phyloP scores from a whole-genome alignment of 106 monocot genomes.

The Dioscorea alata region DNA sequence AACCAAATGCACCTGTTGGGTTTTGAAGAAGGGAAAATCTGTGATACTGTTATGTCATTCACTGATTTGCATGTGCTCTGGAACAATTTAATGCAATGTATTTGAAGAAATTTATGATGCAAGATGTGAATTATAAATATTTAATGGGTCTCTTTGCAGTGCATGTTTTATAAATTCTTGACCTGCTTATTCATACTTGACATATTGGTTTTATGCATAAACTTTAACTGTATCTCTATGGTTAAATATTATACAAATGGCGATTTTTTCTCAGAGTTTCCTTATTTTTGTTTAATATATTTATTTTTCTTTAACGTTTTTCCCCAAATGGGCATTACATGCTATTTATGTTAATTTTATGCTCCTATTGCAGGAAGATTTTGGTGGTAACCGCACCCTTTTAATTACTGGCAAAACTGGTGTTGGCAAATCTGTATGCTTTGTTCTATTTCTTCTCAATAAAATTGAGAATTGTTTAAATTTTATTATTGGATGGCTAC shows the following conservation, averaged over 20 bases:
- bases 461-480: too few species aligned
- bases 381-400: slow-evolving; percentile 33
- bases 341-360: not conserved
- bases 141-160: not conserved
- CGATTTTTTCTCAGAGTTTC: too few species aligned
- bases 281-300: too few species aligned
- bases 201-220: not conserved
- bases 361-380: slow-evolving; percentile 22
- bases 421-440: slow-evolving; percentile 88
- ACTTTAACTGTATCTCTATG: not conserved
- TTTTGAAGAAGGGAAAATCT: too few species aligned
- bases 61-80: too few species aligned
- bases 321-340: not conserved
- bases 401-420: slow-evolving; percentile 83
- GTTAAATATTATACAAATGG: not conserved
- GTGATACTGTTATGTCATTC: too few species aligned
- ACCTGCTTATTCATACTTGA: not conserved
- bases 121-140: not conserved
- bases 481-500: too few species aligned
- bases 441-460: not conserved
- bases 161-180: too few species aligned
- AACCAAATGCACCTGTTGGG: too few species aligned
- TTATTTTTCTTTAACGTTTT: not conserved
- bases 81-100: too few species aligned
- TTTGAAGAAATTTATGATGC: not conserved